Percentiles rank a stretch among this genome's conserved stretches.
Conservation (phyloP, 2,329 filamentous ascomycete species). For the Fusarium palustre region DNA sequence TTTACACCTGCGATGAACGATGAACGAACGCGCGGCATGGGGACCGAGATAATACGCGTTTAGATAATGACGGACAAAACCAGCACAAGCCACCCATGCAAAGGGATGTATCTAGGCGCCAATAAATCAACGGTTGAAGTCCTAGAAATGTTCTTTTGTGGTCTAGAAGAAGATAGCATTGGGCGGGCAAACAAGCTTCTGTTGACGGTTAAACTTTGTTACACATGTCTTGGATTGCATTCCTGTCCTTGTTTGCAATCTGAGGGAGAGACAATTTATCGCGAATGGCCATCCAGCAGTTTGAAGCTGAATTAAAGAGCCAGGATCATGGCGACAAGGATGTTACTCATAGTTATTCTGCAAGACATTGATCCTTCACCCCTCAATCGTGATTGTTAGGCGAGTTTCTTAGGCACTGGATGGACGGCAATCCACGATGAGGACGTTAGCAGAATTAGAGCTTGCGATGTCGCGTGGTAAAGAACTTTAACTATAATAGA, state of each 20-base stretch:
- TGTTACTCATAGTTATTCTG: neutral
- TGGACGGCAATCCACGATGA: fast-evolving
- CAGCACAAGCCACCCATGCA: neutral
- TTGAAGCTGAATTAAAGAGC: neutral
- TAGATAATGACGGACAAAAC: neutral
- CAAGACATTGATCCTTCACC: neutral
- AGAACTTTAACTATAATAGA: neutral
- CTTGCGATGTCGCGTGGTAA: neutral
- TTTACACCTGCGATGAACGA: neutral
- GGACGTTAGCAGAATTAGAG: no score
- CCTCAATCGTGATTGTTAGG: neutral
- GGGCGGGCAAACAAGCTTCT: neutral
- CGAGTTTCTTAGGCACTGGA: neutral
- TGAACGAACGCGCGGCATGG: neutral
- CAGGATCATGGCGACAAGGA: neutral
- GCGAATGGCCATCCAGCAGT: neutral
- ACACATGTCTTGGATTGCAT: neutral
- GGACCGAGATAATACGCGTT: neutral
- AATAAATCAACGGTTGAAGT: neutral
- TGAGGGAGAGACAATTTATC: neutral
- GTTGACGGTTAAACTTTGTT: neutral
- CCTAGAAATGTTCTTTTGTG: neutral
- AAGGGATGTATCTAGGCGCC: neutral
- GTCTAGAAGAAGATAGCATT: neutral
- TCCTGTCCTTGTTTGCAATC: neutral